Conservation (phyloP, 2,329 filamentous ascomycete species). For the Nothophoma quercina region DNA sequence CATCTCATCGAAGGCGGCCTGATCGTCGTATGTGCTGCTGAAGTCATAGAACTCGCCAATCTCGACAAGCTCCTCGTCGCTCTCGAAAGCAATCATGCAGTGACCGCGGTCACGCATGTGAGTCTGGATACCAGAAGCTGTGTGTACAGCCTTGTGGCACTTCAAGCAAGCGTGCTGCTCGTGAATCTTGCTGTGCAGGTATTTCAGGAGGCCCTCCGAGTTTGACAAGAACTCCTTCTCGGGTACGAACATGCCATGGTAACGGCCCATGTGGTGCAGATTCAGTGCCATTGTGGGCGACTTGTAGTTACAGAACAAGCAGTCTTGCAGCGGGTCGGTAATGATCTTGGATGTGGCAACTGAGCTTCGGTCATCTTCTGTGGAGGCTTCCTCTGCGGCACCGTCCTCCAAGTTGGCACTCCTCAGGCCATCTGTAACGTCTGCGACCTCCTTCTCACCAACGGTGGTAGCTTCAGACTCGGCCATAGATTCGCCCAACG, state of each 20-base stretch:
- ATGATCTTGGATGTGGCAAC: constrained; percentile 39
- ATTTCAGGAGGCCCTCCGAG: constrained; percentile 78
- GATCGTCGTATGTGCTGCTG: constrained; percentile 91
- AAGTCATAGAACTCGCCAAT: constrained; percentile 99
- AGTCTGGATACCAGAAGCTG: constrained; percentile 82
- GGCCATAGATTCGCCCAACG: constrained; percentile 79
- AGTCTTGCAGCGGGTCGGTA: constrained; percentile 60
- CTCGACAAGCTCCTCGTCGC: constrained; percentile 88
- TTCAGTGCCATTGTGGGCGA: constrained; percentile 80
- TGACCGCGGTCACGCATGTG: constrained; percentile 98
- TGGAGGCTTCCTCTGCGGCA: constrained; percentile 42
- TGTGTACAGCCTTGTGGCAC: constrained; percentile 84
- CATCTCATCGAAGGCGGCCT: constrained; percentile 65
- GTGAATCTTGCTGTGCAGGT: constrained; percentile 81
- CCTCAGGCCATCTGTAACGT: constrained; percentile 80
- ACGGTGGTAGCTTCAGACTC: constrained; percentile 59
- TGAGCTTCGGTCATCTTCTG: constrained; percentile 53
- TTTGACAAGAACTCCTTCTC: constrained; percentile 86
- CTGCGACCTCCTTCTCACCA: constrained; percentile 76
- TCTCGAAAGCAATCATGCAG: constrained; percentile 93
- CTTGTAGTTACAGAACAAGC: constrained; percentile 91
- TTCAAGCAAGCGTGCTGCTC: constrained; percentile 85
- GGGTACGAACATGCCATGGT: constrained; percentile 95
- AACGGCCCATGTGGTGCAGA: constrained; percentile 86
- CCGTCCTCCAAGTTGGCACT: constrained; percentile 59